Base-by-base conservation (phyloP, 2,329 filamentous ascomycete species). In the Ilyonectria destructans region DNA sequence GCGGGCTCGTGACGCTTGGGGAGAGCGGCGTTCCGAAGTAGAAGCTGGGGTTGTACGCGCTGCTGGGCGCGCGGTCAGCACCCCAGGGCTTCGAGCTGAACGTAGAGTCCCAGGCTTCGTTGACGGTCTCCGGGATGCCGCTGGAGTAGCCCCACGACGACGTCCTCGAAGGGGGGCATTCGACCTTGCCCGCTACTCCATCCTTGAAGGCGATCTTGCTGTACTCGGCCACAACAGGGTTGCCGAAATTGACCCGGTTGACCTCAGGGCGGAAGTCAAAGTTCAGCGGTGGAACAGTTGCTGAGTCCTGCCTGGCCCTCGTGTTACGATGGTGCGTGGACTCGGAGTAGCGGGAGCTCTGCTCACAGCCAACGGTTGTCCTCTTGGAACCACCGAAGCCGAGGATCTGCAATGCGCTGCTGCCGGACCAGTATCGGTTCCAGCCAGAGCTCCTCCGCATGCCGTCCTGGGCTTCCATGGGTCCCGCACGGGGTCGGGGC, bases 211-310 rank as follows among this genome's bases (percentile, higher is more conserved):
- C 85, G 58, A 87, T 82, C 65, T 85, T 85, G 56, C 82, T 84
- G 55, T 89, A 89, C 67, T 90, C 86, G 9, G 90, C 87, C 55
- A 95, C 87, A 1, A 91, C 91, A 1, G 93, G 92, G 74, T 91
- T 94, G 58, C 89, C 90, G 6, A 90, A 90, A 55, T 88, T 87
- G 31, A 95, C 93, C 21, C 88, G 86, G 74, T 87, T 92, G 73
- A 95, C 83, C 31, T 88, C 85, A 6, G 87, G 87, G 56, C 89
- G 87, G 15, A 88, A 88, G 46, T 91, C 89, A 62, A 94, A 85
- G 67, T 90, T 88, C 31, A 93, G 83, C 1, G 92, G 90, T n/a
- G 91, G 89, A 0, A 93, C 88, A 0, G 91, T 88, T 21, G 89
- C 89, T n/a, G 92, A 93, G 70, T 91, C 87, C 69, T 91, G 90